Conservation (phyloP, 2,329 filamentous ascomycete species). For the Fusarium torulosum region DNA sequence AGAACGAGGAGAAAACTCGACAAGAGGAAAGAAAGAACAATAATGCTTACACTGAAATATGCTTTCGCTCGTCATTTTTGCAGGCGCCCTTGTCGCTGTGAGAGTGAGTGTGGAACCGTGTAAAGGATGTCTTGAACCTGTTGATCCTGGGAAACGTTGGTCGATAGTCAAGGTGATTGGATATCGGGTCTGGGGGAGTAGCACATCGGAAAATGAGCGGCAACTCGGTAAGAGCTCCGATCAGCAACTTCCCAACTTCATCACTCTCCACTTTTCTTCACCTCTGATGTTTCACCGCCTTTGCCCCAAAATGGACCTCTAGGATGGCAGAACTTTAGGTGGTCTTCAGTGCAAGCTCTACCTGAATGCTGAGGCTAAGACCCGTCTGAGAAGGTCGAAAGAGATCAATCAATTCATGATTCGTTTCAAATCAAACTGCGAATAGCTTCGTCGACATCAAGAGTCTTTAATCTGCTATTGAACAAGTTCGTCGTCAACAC, state of each 20-base stretch:
- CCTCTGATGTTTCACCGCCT: constrained; percentile 36
- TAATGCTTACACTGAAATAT: constrained; percentile 44
- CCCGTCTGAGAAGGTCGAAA: constrained; percentile 32
- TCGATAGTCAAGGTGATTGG: constrained; percentile 42
- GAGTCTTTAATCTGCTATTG: not conserved
- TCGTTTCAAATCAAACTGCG: constrained; percentile 9
- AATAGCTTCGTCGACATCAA: constrained; percentile 9
- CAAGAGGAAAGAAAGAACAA: constrained; percentile 9
- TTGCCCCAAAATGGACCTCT: constrained; percentile 10
- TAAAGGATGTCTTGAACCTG: constrained; percentile 42
- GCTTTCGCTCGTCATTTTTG: constrained; percentile 48
- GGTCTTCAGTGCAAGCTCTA: constrained; percentile 6
- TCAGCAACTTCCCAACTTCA: constrained; percentile 1
- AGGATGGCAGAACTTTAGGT: constrained; percentile 34
- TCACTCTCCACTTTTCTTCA: not conserved
- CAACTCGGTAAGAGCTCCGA: constrained; percentile 12
- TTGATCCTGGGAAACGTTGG: constrained; percentile 41
- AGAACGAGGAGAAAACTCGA: constrained; percentile 1
- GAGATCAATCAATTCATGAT: constrained; percentile 22
- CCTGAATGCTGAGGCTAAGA: constrained; percentile 8
- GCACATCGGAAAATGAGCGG: constrained; percentile 7
- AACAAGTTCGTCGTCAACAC: too few relatives aligned
- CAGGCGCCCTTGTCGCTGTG: constrained; percentile 43
- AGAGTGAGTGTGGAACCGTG: constrained; percentile 42
- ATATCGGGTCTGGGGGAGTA: constrained; percentile 1